These are phyloP conservation scores for Macrophomina phaseolina DNA, from an alignment of 2,329 filamentous ascomycete species.

Conservation along the genomic window DNA sequence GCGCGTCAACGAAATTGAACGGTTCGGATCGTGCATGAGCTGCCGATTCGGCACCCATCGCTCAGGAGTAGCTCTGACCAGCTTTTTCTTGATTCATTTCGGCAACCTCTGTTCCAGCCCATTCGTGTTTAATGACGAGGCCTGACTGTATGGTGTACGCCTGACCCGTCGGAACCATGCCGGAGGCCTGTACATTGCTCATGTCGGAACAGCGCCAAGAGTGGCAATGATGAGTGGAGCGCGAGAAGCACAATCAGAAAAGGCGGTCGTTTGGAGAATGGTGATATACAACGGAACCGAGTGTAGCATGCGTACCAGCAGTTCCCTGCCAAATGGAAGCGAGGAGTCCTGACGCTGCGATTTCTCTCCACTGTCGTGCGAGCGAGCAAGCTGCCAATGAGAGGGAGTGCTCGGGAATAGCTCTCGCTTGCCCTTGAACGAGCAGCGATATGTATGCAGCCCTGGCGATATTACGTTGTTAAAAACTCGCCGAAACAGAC, in stretches of 20 bases:
- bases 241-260: background rate
- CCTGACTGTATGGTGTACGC: background rate
- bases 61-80: background rate
- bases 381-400: background rate
- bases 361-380: slow-evolving; percentile 8
- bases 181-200: background rate
- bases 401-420: background rate
- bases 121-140: background rate
- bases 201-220: background rate
- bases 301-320: background rate
- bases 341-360: background rate
- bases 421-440: background rate
- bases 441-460: background rate
- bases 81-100: background rate
- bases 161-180: background rate
- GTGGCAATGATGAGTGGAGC: background rate
- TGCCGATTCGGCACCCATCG: background rate
- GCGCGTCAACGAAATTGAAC: background rate
- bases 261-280: background rate
- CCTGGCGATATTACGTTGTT: slow-evolving; percentile 5
- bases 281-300: background rate
- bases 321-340: background rate
- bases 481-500: slow-evolving; percentile 1
- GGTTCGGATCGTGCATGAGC: background rate
- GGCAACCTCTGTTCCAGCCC: background rate